phyloP scores from a whole-genome alignment of 306 rosid species.

The Comarum palustre region DNA sequence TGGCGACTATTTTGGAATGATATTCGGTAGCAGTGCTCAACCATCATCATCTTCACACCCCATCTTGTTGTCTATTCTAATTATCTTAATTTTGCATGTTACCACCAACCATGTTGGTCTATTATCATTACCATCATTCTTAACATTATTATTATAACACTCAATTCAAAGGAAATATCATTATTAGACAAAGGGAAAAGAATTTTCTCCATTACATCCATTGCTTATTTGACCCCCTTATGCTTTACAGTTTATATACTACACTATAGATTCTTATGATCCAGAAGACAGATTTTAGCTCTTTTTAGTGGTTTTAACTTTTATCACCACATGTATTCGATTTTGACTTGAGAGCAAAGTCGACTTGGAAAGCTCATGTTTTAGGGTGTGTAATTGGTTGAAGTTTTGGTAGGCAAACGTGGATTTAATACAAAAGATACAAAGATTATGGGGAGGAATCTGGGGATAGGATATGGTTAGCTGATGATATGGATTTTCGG shows the following conservation, averaged over 20 bases:
- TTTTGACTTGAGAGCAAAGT: not conserved
- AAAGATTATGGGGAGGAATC: not conserved
- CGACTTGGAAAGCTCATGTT: not conserved
- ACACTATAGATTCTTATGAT: not conserved
- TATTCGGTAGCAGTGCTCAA: constrained; percentile 55
- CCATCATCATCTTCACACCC: constrained; percentile 31
- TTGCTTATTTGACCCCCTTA: constrained; percentile 11
- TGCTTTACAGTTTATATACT: not conserved
- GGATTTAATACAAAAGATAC: not conserved
- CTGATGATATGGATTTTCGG: constrained; percentile 26
- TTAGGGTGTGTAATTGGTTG: constrained; percentile 1
- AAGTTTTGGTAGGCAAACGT: not conserved
- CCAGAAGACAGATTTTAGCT: not conserved
- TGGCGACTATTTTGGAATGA: constrained; percentile 77
- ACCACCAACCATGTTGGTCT: constrained; percentile 40
- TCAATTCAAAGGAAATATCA: constrained; percentile 23
- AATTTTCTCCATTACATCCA: constrained; percentile 9
- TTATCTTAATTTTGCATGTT: constrained; percentile 49
- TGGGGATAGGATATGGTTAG: constrained; percentile 39
- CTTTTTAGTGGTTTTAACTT: not conserved
- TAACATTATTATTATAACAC: constrained; percentile 25
- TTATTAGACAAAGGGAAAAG: constrained; percentile 5
- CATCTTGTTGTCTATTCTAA: constrained; percentile 45
- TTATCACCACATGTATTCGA: not conserved
- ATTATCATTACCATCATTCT: constrained; percentile 30